Evolutionary conservation across 805 yeast species (phyloP).

Genomic region (Ogataea thermomethanolica): DNA sequence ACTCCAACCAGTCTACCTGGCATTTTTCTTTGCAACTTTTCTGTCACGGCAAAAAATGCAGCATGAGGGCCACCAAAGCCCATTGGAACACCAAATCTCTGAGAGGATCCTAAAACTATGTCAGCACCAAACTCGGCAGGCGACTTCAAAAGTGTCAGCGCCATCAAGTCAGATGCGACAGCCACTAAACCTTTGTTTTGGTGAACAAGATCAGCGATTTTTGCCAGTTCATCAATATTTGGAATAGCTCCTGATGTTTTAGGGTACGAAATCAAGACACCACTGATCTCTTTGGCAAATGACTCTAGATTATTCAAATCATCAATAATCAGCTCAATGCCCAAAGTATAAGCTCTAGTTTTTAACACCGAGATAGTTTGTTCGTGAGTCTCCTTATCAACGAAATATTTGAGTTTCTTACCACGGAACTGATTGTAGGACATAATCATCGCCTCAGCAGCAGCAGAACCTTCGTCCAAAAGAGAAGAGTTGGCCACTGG

Average conservation of each 20-base stretch:
- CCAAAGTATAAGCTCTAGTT: slow-evolving; percentile 75
- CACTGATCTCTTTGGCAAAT: slow-evolving; percentile 50
- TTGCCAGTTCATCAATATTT: slow-evolving; percentile 43
- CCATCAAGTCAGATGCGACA: slow-evolving; percentile 89
- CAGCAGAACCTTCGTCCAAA: slow-evolving; percentile 95
- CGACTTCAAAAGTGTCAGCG: slow-evolving; percentile 78
- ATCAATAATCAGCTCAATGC: slow-evolving; percentile 57
- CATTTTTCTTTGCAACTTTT: slow-evolving; percentile 79
- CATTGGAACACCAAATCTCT: slow-evolving; percentile 95
- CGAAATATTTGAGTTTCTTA: slow-evolving; percentile 64
- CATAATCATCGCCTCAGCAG: slow-evolving; percentile 93
- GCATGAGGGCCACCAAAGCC: slow-evolving; percentile 99
- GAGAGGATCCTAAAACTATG: slow-evolving; percentile 87
- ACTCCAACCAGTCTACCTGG: slow-evolving; percentile 96
- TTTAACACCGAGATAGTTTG: slow-evolving; percentile 80
- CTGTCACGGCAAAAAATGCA: slow-evolving; percentile 89
- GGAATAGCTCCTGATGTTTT: slow-evolving; percentile 74
- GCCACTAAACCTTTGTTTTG: slow-evolving; percentile 69
- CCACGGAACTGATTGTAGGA: slow-evolving; percentile 64
- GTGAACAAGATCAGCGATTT: slow-evolving; percentile 66
- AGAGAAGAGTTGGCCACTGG: slow-evolving; percentile 94
- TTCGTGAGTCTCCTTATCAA: slow-evolving; percentile 74
- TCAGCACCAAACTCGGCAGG: slow-evolving; percentile 90
- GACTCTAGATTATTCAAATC: slow-evolving; percentile 45
- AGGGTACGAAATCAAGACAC: slow-evolving; percentile 89